Percentiles rank a stretch among this genome's conserved stretches.
phyloP scores from a whole-genome alignment of 441 rosid species.

The Capsella rubella region DNA sequence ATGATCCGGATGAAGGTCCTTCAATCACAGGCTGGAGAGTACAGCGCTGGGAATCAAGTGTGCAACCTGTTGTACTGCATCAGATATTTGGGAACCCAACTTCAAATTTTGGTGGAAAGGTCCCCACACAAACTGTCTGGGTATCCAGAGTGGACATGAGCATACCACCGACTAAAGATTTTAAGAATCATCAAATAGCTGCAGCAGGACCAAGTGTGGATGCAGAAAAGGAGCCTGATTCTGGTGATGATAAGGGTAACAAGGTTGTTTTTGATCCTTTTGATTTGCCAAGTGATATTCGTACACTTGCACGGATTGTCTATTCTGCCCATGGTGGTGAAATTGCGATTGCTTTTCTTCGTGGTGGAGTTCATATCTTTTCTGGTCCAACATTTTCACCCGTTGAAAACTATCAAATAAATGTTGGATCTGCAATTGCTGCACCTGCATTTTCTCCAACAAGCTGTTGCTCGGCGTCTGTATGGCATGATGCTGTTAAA shows the following conservation, averaged over 20 bases:
- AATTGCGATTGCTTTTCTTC: slow-evolving; percentile 94
- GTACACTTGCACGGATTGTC: slow-evolving; percentile 94
- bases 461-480: slow-evolving; percentile 99
- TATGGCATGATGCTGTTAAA: slow-evolving; percentile 89
- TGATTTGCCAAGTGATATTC: slow-evolving; percentile 97
- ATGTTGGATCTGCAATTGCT: slow-evolving; percentile 97
- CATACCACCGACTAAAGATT: slow-evolving; percentile 90
- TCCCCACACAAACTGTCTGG: slow-evolving; percentile 99
- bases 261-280: slow-evolving; percentile 94
- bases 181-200: slow-evolving; percentile 66
- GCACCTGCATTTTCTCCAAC: slow-evolving; percentile 99
- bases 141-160: slow-evolving; percentile 94
- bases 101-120: slow-evolving; percentile 95
- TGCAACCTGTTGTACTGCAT: slow-evolving; percentile 98
- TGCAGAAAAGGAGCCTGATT: slow-evolving; percentile 61
- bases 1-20: slow-evolving; percentile 99
- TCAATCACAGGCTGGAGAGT: slow-evolving; percentile 99
- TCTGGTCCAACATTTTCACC: slow-evolving; percentile 94
- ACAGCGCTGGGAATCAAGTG: slow-evolving; percentile 99
- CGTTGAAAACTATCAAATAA: slow-evolving; percentile 94
- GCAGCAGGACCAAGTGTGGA: slow-evolving; percentile 63
- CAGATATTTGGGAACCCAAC: slow-evolving; percentile 97
- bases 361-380: slow-evolving; percentile 97
- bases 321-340: slow-evolving; percentile 99
- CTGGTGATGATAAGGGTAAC: slow-evolving; percentile 66